Conservation (phyloP, 2,329 filamentous ascomycete genomes). For the Rutstroemia sp. region DNA sequence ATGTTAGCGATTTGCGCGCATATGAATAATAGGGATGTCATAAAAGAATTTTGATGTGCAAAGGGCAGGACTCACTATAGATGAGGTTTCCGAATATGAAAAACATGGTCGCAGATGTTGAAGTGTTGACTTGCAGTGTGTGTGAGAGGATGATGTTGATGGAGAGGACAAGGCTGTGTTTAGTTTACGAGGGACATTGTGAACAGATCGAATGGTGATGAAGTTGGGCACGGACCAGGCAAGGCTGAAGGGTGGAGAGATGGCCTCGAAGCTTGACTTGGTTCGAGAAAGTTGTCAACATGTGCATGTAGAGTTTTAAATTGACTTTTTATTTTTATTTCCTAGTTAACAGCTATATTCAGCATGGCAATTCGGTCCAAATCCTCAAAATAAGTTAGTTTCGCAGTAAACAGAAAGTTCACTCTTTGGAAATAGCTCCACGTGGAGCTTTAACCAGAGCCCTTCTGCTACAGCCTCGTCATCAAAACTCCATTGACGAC, state of each 20-base stretch:
- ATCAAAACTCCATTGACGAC: neutral
- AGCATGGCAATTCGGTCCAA: neutral
- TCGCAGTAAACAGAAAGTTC: neutral
- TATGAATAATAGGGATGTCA: neutral
- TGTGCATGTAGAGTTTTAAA: neutral
- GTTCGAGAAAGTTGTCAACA: too few species aligned
- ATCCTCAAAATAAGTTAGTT: neutral
- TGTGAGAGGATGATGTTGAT: conserved; percentile 7
- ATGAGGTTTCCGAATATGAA: conserved; percentile 62
- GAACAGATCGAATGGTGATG: neutral
- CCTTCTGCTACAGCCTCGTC: neutral
- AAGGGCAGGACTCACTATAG: conserved; percentile 49
- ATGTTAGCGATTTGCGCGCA: neutral
- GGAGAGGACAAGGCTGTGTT: conserved; percentile 6
- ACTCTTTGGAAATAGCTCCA: neutral
- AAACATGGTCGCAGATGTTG: conserved; percentile 41
- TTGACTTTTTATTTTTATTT: neutral
- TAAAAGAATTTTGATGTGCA: neutral
- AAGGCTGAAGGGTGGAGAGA: neutral
- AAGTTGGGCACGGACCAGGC: neutral
- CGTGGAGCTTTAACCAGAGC: neutral
- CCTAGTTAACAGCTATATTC: too few species aligned
- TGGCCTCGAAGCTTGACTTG: too few species aligned
- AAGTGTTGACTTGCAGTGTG: neutral
- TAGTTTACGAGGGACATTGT: conserved; percentile 1